These are phyloP conservation scores for Coemansia sp. DNA, from an alignment of 192 early-diverging fungal genomes.

Conservation along the genomic window DNA sequence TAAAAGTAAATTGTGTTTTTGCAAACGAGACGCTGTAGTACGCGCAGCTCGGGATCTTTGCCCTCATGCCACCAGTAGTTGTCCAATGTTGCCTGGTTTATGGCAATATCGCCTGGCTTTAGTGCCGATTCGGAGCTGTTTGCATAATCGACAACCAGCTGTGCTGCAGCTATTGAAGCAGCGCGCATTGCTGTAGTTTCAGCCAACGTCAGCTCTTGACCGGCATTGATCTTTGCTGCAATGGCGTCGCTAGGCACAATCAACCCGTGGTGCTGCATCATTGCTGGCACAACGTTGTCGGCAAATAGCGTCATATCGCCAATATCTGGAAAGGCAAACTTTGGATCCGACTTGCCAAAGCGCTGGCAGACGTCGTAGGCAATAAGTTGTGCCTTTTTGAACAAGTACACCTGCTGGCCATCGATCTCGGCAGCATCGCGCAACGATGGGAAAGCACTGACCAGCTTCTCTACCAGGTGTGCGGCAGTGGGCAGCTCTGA, in stretches of 20 bases:
- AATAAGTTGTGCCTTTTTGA: constrained; percentile 77
- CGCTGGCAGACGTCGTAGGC: constrained; percentile 62
- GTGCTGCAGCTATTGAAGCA: constrained; percentile 65
- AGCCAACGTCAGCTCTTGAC: constrained; percentile 51
- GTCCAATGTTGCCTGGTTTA: constrained; percentile 58
- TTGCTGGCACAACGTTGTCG: constrained; percentile 73
- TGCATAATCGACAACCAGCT: constrained; percentile 55
- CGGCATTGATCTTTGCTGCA: constrained; percentile 48
- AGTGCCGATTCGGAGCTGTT: constrained; percentile 29
- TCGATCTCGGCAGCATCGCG: constrained; percentile 60
- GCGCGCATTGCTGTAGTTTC: constrained; percentile 67
- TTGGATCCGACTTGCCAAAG: constrained; percentile 56
- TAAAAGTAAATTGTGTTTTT: constrained; percentile 72
- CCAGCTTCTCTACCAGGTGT: constrained; percentile 60
- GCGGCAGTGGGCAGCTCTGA: constrained; percentile 54
- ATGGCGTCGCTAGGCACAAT: constrained; percentile 51
- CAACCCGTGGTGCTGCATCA: constrained; percentile 61
- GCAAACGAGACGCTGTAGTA: constrained; percentile 58
- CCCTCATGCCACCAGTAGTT: constrained; percentile 74
- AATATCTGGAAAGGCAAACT: constrained; percentile 70
- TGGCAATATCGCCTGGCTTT: constrained; percentile 37
- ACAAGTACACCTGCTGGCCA: constrained; percentile 63
- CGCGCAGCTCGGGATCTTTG: constrained; percentile 65
- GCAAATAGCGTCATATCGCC: constrained; percentile 67
- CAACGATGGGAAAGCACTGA: constrained; percentile 67